Percentiles rank a stretch among this genome's conserved stretches.
Evolutionary conservation across 257 asterid species (phyloP).

Genomic region (Fraxinus excelsior): DNA sequence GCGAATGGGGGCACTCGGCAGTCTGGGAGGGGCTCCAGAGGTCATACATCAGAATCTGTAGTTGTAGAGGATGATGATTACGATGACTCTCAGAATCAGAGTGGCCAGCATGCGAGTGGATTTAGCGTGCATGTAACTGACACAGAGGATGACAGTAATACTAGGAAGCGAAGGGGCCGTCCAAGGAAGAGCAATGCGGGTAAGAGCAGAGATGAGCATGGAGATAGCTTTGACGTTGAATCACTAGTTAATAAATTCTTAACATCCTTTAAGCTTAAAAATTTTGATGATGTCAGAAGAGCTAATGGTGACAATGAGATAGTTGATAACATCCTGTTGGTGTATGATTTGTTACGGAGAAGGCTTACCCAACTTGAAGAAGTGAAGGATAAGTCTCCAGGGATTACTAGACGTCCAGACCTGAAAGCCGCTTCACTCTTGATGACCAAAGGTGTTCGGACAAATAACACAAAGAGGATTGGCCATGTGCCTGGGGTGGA

Average conservation of each 20-base stretch:
- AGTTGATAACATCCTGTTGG: slow-evolving; percentile 52
- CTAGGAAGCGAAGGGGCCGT: slow-evolving; percentile 33
- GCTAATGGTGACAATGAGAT: slow-evolving; percentile 48
- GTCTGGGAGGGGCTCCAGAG: slow-evolving; percentile 36
- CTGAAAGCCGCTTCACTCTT: slow-evolving; percentile 57
- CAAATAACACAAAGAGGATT: slow-evolving; percentile 61
- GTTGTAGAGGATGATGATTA: slow-evolving; percentile 47
- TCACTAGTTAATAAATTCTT: slow-evolving; percentile 29
- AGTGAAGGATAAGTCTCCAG: slow-evolving; percentile 43
- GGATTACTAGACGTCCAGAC: slow-evolving; percentile 69
- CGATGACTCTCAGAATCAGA: slow-evolving; percentile 49
- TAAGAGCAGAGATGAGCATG: slow-evolving; percentile 7
- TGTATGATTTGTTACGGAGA: slow-evolving; percentile 61
- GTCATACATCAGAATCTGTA: slow-evolving; percentile 31
- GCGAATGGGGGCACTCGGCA: slow-evolving; percentile 55
- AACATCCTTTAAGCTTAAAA: slow-evolving; percentile 30
- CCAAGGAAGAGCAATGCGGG: slow-evolving; percentile 22
- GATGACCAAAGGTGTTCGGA: slow-evolving; percentile 69
- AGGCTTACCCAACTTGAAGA: slow-evolving; percentile 69
- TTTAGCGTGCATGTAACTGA: slow-evolving; percentile 24
- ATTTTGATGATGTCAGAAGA: slow-evolving; percentile 34
- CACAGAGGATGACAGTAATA: slow-evolving; percentile 32
- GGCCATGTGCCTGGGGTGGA: slow-evolving; percentile 83
- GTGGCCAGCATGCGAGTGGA: slow-evolving; percentile 35
- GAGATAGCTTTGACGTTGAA: slow-evolving; percentile 36